Percentiles rank a stretch among this genome's conserved stretches.
Evolutionary conservation across 331 rosid genomes (phyloP).

Genomic region (Malus hybrid): DNA sequence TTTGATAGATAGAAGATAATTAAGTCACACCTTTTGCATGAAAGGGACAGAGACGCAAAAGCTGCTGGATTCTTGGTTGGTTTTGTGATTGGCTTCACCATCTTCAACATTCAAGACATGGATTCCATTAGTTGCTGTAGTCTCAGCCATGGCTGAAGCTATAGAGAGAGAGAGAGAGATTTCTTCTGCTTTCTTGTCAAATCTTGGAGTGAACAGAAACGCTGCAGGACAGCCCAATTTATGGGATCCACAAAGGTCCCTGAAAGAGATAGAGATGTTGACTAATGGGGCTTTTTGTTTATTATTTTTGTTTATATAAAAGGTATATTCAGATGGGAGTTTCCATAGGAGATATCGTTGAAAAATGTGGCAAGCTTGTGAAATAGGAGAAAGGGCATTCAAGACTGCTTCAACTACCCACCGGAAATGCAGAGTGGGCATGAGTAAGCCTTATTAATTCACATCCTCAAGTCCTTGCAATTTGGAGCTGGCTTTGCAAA

Average conservation of each 20-base stretch:
- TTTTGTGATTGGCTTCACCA: slow-evolving; percentile 4
- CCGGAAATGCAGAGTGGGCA: slow-evolving; percentile 39
- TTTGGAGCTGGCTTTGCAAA: too few species aligned
- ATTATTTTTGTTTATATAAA: background rate
- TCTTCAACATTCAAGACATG: slow-evolving; percentile 33
- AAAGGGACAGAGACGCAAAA: slow-evolving; percentile 26
- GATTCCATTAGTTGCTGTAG: slow-evolving; percentile 20
- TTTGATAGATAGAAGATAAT: background rate
- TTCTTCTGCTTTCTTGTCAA: too few species aligned
- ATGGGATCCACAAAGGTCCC: background rate
- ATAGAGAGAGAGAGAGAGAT: background rate
- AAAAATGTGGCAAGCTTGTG: slow-evolving; percentile 13
- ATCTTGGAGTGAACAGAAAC: background rate
- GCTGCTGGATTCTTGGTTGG: slow-evolving; percentile 6
- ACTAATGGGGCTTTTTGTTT: background rate
- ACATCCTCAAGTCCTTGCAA: too few species aligned
- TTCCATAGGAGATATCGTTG: slow-evolving; percentile 19
- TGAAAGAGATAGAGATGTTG: background rate
- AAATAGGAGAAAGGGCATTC: slow-evolving; percentile 12
- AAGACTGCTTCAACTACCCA: slow-evolving; percentile 49
- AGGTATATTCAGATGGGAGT: background rate
- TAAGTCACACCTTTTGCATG: slow-evolving; percentile 55
- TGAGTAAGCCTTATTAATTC: background rate
- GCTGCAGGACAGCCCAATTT: slow-evolving; percentile 13
- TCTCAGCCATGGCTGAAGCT: slow-evolving; percentile 38